Evolutionary conservation across 345 rosid genomes (phyloP), one percentile per base, ranked within the genome.

Genomic region (Gossypium arboreum): DNA sequence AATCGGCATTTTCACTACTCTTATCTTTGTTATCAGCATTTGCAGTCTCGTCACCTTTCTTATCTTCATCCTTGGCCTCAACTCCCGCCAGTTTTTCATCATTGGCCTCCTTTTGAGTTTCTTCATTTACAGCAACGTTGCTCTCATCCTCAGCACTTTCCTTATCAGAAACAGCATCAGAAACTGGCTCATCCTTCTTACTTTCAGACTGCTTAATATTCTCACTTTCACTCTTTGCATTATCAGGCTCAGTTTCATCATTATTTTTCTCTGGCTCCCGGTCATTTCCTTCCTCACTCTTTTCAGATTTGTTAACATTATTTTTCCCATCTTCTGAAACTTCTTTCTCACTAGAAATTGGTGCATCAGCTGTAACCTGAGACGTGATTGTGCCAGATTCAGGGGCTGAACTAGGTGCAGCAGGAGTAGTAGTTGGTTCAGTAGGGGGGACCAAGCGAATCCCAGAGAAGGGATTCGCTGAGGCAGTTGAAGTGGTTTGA

Each of bases 401-500:
- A 25, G 34, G 41, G 41, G 8, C 64, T 25, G 39, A 16, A 59
- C 41, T 58, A 58, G 62, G 62, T 3, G 62, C 62, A 58, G 62
- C 64, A 59, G 64, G 41, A 12, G 41, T 12, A 59, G 15, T n/a
- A 59, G 41, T 24, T 59, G 34, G 41, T 25, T 27, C 39, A 24
- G 64, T 24, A 59, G 41, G 41, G 17, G 64, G 64, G 39, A 59
- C 39, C 34, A 59, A 59, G 9, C 41, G n/a, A 59, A 95, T 91
- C 61, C 88, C 90, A 59, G 97, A 90, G 84, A 95, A 95, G 24
- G 99, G 99, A 83, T 93, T 95, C 29, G 91, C 55, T 22, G 94
- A 63, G 44, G 88, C 76, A 64, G 84, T 63, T 41, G 90, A 80
- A 1, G 95, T 12, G 29, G 79, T 74, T 73, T 76, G 89, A 76